These are phyloP conservation scores for Botrytis hyacinthi DNA, from an alignment of 2,329 filamentous ascomycete genomes.

Conservation along the genomic window DNA sequence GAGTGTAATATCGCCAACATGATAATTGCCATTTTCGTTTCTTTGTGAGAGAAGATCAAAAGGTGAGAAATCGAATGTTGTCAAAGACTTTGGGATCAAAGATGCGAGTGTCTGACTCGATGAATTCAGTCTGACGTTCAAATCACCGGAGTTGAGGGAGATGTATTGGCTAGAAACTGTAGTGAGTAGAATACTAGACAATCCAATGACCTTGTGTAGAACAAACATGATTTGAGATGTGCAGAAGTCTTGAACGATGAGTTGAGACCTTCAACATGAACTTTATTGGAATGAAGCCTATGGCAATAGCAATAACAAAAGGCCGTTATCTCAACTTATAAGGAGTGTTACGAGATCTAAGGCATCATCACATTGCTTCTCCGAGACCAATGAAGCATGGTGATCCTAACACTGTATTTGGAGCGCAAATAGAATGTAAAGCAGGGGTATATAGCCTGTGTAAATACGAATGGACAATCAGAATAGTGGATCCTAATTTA, in stretches of 20 bases:
- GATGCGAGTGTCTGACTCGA: conserved; percentile 51
- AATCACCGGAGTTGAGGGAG: conserved; percentile 34
- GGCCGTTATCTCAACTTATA: neutral
- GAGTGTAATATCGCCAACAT: conserved; percentile 57
- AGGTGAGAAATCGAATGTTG: conserved; percentile 54
- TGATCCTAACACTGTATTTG: neutral
- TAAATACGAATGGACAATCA: neutral
- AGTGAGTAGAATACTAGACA: neutral
- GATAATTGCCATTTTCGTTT: conserved; percentile 53
- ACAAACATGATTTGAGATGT: neutral
- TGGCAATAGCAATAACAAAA: too few relatives aligned
- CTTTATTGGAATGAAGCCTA: neutral
- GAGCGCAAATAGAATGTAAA: neutral
- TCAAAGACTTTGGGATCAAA: conserved; percentile 41
- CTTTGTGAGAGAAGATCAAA: conserved; percentile 49
- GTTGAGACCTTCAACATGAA: neutral
- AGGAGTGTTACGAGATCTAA: neutral
- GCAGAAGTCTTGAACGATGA: neutral
- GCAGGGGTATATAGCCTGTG: neutral
- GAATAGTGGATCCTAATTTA: neutral
- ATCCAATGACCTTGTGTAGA: neutral
- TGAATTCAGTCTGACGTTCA: conserved; percentile 44
- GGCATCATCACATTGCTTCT: neutral
- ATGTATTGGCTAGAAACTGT: conserved; percentile 18
- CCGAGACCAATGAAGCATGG: too few relatives aligned